Evolutionary conservation across 306 rosid genomes (phyloP).

Genomic region (Prunus campanulata): DNA sequence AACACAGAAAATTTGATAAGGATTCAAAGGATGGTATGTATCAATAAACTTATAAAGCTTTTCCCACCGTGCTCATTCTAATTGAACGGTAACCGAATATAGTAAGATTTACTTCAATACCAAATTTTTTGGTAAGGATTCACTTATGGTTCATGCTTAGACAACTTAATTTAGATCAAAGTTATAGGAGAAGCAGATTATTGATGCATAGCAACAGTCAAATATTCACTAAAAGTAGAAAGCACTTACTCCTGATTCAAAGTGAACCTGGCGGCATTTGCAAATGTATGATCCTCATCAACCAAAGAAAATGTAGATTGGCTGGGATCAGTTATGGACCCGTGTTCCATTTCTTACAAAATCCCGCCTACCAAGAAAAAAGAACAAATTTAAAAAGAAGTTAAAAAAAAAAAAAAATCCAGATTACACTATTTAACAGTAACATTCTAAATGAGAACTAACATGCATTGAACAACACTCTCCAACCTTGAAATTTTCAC

Average conservation of each 20-base stretch:
- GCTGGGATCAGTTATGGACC: slow-evolving; percentile 50
- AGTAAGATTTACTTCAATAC: neutral
- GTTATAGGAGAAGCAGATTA: neutral
- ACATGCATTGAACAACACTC: neutral
- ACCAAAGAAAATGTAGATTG: slow-evolving; percentile 63
- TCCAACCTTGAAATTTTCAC: neutral
- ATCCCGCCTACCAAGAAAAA: neutral
- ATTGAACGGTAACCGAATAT: neutral
- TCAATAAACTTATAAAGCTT: neutral
- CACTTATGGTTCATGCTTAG: neutral
- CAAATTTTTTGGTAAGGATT: neutral
- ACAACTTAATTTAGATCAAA: neutral
- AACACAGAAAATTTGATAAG: neutral
- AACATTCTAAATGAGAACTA: neutral
- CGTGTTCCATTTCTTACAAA: slow-evolving; percentile 54
- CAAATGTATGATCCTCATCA: slow-evolving; percentile 79
- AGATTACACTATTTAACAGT: neutral
- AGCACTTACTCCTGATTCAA: slow-evolving; percentile 71
- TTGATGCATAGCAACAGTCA: neutral
- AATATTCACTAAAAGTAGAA: neutral
- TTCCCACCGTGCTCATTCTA: neutral
- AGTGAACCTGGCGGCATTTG: slow-evolving; percentile 63
- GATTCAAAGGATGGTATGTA: neutral
- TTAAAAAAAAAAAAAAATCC: neutral
- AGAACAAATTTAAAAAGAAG: neutral